Evolutionary conservation across 1,284 basidiomycete genomes (phyloP), one percentile per base, ranked within the genome.

Genomic region (Trichosporon ovoides): DNA sequence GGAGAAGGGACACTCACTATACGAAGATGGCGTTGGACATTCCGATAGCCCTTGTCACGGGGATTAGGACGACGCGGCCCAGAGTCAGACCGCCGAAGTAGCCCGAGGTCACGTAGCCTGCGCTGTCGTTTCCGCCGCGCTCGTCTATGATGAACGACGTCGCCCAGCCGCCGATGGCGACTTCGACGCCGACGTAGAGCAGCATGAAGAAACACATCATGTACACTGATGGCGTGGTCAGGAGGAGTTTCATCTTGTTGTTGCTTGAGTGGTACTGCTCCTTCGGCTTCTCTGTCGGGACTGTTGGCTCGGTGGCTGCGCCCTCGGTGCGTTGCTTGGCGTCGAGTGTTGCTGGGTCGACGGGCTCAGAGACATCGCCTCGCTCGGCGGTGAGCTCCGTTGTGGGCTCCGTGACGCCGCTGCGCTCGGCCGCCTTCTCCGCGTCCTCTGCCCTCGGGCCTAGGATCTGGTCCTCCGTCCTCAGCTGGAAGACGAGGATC

Each of bases 401-500:
- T n/a, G 19, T 36, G 7, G 20, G 48, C 24, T 52, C 37, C 19
- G 31, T 36, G 28, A 43, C n/a, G 5, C 22, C 7, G 31, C n/a
- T 38, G 51, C 24, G 48, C 37, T 31, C 6, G 35, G 38, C 37
- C 52, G 46, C 19, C 37, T 19, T 13, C 33, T 51, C 34, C 18
- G 34, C 36, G 31, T 31, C 37, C 33, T 53, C 51, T 12, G 12
- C 33, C 16, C 50, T 33, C 70, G 61, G 57, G 13, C 76, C 72
- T 18, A 74, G 69, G 3, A 78, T 57, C 52, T 74, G 71, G 61
- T 87, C 83, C 62, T 85, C 84, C 6, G 72, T 79, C 62, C 82
- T 80, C 16, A 83, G 73, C 9, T 80, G 78, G 74, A 87, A 88
- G 2, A 84, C 80, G 3, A 69, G 35, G 10, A 79, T 62, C 4